Evolutionary conservation across 305 asterid species (phyloP).

Genomic region (Rubia occidens): DNA sequence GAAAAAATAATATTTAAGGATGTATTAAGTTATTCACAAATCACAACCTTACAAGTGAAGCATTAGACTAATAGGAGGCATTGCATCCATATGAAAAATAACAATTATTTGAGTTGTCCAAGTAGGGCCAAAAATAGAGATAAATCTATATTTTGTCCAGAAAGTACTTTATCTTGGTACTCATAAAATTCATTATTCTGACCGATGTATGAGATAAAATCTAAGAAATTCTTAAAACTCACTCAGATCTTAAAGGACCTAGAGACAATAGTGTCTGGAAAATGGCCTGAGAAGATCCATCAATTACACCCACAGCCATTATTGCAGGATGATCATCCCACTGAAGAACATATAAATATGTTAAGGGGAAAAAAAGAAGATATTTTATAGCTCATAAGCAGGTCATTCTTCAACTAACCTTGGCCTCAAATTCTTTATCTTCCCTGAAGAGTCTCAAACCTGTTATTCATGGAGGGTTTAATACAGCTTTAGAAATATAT

Average conservation of each 20-base stretch:
- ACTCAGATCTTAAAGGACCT: slow-evolving; percentile 98
- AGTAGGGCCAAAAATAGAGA: background rate
- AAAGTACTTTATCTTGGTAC: slow-evolving; percentile 18
- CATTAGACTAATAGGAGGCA: background rate
- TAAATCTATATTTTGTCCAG: slow-evolving; percentile 14
- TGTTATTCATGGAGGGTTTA: slow-evolving; percentile 27
- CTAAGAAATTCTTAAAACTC: slow-evolving; percentile 23
- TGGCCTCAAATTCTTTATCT: slow-evolving; percentile 62
- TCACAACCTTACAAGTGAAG: background rate
- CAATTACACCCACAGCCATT: slow-evolving; percentile 96
- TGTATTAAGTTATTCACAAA: background rate
- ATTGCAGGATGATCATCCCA: slow-evolving; percentile 98
- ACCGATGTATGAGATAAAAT: slow-evolving; percentile 3
- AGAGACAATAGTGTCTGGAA: slow-evolving; percentile 97
- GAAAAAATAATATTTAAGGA: background rate
- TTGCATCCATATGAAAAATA: background rate
- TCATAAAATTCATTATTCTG: slow-evolving; percentile 6
- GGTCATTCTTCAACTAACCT: slow-evolving; percentile 42
- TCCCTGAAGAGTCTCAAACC: slow-evolving; percentile 94
- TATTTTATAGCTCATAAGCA: slow-evolving; percentile 13
- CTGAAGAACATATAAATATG: slow-evolving; percentile 31
- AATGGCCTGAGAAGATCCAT: slow-evolving; percentile 86
- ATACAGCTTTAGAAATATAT: slow-evolving; percentile 15
- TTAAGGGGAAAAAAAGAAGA: slow-evolving; percentile 15
- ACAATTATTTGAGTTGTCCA: background rate